phyloP scores from a whole-genome alignment of 768 basidiomycete genomes.

The Galerina sulciceps region DNA sequence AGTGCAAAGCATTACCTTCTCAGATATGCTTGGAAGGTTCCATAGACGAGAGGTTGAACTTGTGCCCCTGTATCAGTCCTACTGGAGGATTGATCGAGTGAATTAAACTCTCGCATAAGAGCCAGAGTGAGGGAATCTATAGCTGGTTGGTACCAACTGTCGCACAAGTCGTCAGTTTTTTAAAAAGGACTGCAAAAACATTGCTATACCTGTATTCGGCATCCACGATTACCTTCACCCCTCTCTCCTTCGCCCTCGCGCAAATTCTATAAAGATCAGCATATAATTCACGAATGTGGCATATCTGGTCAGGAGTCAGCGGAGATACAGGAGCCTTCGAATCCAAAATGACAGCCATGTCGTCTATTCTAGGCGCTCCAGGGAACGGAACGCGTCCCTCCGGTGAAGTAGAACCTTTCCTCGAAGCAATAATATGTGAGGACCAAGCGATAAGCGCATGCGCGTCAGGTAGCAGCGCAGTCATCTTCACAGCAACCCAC shows the following conservation, averaged over 20 bases:
- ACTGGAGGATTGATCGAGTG: constrained; percentile 20
- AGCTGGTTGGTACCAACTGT: constrained; percentile 77
- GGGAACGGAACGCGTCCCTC: constrained; percentile 61
- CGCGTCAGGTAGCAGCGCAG: constrained; percentile 70
- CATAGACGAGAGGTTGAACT: constrained; percentile 78
- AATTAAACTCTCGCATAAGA: constrained; percentile 81
- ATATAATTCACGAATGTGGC: constrained; percentile 62
- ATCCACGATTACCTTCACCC: constrained; percentile 78
- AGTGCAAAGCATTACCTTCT: constrained; percentile 48
- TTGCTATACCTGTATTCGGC: constrained; percentile 74
- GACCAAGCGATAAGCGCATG: constrained; percentile 67
- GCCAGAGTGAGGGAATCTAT: constrained; percentile 80
- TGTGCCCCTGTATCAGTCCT: background rate
- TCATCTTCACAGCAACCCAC: constrained; percentile 89
- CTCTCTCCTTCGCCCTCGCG: constrained; percentile 57
- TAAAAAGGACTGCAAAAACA: background rate
- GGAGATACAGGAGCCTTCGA: constrained; percentile 2
- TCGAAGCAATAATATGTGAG: constrained; percentile 49
- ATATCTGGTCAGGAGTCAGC: constrained; percentile 61
- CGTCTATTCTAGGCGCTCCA: constrained; percentile 63
- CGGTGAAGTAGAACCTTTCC: constrained; percentile 8
- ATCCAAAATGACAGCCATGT: constrained; percentile 58
- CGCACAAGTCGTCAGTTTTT: too few species aligned
- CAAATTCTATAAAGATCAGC: constrained; percentile 69
- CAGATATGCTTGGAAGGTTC: constrained; percentile 90